Evolutionary conservation across 1,139 yeast species (phyloP).

Genomic region (Sporopachydermia cereana): DNA sequence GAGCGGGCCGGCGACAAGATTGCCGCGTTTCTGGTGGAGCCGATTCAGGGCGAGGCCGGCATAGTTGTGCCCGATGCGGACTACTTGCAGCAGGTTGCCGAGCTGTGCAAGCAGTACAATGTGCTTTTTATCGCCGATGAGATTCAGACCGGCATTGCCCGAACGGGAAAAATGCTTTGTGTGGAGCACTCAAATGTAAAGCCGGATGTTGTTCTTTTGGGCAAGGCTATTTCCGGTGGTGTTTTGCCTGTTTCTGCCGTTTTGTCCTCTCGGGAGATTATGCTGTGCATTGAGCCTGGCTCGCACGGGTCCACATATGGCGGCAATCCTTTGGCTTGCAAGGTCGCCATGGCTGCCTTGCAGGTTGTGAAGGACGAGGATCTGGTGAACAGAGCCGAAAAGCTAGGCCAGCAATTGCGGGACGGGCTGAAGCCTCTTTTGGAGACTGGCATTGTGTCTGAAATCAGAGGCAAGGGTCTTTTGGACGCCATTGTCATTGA

Average conservation of each 20-base stretch:
- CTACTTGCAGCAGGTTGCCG: constrained; percentile 63
- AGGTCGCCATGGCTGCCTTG: constrained; percentile 90
- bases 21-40: constrained; percentile 88
- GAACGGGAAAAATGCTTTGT: constrained; percentile 92
- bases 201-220: constrained; percentile 82
- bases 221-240: constrained; percentile 96
- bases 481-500: constrained; percentile 88
- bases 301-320: constrained; percentile 98
- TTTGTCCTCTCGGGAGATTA: constrained; percentile 74
- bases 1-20: constrained; percentile 78
- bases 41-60: constrained; percentile 98
- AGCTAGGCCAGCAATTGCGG: constrained; percentile 61
- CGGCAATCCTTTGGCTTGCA: constrained; percentile 92
- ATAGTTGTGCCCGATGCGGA: constrained; percentile 86
- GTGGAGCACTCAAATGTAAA: constrained; percentile 75
- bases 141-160: constrained; percentile 94
- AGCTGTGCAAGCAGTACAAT: constrained; percentile 71
- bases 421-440: constrained; percentile 54
- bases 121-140: constrained; percentile 89
- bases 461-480: constrained; percentile 88
- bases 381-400: constrained; percentile 65
- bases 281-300: constrained; percentile 88
- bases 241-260: constrained; percentile 89
- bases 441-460: constrained; percentile 63
- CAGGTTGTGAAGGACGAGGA: constrained; percentile 83